These are phyloP conservation scores for Podospora conica DNA, from an alignment of 495 filamentous ascomycete species.

Conservation along the genomic window DNA sequence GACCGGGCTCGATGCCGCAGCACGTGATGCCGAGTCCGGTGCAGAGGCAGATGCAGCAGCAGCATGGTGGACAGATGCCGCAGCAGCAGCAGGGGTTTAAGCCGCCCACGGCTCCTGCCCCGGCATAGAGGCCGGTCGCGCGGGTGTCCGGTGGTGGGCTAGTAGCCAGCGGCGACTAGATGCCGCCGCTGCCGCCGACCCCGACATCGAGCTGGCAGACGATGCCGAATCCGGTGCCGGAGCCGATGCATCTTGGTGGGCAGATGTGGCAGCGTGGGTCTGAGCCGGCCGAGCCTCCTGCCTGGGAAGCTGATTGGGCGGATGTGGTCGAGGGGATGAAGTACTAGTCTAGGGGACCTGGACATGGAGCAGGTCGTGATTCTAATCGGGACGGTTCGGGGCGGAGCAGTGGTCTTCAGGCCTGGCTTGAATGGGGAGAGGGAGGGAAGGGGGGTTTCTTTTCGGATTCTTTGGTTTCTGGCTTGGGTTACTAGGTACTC, in stretches of 20 bases:
- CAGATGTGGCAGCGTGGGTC: too few relatives aligned
- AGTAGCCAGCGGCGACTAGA: too few relatives aligned
- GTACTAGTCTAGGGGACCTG: neutral
- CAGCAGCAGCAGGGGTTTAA: neutral
- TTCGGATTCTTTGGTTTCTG: neutral
- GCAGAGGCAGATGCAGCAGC: neutral
- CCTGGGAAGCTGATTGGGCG: too few relatives aligned
- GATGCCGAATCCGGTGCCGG: too few relatives aligned
- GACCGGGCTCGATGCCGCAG: conserved; percentile 3
- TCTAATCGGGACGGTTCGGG: neutral
- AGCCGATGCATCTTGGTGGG: too few relatives aligned
- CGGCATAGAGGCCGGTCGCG: neutral
- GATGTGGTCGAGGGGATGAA: neutral
- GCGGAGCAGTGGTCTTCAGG: neutral
- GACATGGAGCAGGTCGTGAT: neutral
- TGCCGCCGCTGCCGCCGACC: too few relatives aligned
- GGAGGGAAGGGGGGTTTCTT: neutral
- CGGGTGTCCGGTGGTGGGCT: neutral
- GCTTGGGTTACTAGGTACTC: neutral
- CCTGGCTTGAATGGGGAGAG: neutral
- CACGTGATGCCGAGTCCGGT: conserved; percentile 11
- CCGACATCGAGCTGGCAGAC: too few relatives aligned
- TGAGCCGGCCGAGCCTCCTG: too few relatives aligned
- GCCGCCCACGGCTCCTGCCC: neutral
- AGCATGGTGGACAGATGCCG: neutral